A percentile compares a stretch with the other conserved stretches of the same genome.
phyloP scores from a whole-genome alignment of 1,139 yeast genomes.

The Sugiyamaella xylanicola region DNA sequence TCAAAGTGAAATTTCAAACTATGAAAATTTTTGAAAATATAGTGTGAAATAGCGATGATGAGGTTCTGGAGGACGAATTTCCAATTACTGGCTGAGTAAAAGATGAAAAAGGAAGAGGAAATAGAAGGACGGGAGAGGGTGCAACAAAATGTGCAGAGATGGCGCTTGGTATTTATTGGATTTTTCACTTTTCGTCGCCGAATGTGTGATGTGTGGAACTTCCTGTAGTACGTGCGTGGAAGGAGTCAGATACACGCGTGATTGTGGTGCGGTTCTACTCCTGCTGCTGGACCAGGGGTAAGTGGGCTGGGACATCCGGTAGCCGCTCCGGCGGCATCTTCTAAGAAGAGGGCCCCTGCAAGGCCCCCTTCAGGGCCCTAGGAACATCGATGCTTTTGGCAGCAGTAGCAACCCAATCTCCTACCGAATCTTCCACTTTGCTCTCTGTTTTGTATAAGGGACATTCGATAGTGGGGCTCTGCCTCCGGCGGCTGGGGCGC shows the following conservation, averaged over 20 bases:
- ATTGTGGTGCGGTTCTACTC: not conserved
- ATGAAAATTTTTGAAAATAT: not conserved
- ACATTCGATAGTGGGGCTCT: no score
- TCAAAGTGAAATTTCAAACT: not conserved
- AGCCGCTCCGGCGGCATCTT: not conserved
- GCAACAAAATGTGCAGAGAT: not conserved
- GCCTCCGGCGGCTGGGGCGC: no score
- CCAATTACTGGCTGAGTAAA: not conserved
- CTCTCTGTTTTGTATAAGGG: no score
- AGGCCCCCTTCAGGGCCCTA: not conserved
- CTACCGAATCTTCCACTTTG: no score
- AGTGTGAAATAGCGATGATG: not conserved
- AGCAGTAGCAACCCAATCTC: not conserved
- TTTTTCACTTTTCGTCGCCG: constrained; percentile 1
- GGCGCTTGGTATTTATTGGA: not conserved
- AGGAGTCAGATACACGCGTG: constrained; percentile 2
- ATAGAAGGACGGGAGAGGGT: not conserved
- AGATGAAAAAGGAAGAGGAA: not conserved
- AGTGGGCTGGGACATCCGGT: not conserved
- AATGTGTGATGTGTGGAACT: constrained; percentile 2
- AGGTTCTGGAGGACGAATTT: no score
- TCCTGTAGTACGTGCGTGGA: constrained; percentile 1
- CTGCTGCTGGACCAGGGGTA: not conserved
- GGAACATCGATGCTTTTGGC: not conserved
- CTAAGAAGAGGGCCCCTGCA: no score